A percentile compares a stretch with the other conserved stretches of the same genome.
phyloP scores from a whole-genome alignment of 148 eudicot species.

The Camellia lanceoleosa region DNA sequence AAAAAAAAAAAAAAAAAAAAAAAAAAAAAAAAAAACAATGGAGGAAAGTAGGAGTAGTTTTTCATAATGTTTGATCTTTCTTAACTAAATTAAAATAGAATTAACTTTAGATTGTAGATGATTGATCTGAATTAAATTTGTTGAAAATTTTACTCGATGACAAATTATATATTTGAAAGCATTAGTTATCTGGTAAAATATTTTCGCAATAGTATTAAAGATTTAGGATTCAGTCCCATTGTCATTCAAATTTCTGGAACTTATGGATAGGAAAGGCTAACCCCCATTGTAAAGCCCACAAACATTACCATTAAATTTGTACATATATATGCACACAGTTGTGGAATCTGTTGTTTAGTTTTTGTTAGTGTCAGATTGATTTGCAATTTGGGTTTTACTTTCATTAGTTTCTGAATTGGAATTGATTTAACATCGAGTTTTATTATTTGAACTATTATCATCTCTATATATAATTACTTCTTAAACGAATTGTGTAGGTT shows the following conservation, averaged over 20 bases:
- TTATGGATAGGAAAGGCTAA: not conserved
- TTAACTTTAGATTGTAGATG: too few species aligned
- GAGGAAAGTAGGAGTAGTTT: too few species aligned
- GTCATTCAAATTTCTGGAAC: not conserved
- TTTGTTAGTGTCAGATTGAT: not conserved
- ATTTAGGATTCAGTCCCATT: not conserved
- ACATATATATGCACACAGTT: not conserved
- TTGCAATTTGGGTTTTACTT: too few species aligned
- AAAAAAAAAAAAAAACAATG: too few species aligned
- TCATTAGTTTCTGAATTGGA: too few species aligned
- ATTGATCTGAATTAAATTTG: not conserved
- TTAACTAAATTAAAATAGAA: not conserved
- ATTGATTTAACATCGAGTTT: too few species aligned
- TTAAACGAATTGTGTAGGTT: too few species aligned
- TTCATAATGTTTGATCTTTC: not conserved
- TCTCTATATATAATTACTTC: too few species aligned
- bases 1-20: too few species aligned
- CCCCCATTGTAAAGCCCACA: not conserved
- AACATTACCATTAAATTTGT: not conserved
- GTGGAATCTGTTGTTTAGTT: not conserved
- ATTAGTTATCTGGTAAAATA: not conserved
- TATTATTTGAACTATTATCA: too few species aligned
- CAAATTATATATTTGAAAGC: too few species aligned
- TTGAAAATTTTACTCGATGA: not conserved
- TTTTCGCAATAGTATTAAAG: not conserved